Evolutionary conservation across 192 early-diverging fungal genomes (phyloP).

Genomic region (Linderina pennispora): DNA sequence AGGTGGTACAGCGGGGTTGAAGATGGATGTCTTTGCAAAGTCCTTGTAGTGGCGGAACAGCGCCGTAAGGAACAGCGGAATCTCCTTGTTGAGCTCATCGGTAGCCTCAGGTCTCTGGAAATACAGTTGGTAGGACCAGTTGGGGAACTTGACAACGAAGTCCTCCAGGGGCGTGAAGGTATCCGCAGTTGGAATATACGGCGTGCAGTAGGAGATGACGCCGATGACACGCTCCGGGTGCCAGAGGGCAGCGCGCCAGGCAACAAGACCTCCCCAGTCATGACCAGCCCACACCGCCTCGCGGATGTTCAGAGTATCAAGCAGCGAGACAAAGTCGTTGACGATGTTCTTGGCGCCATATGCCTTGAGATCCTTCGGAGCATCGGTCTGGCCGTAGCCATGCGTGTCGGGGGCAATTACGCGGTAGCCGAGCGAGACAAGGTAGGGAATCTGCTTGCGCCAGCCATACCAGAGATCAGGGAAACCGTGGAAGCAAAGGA

Average conservation of each 20-base stretch:
- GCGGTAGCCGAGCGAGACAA: slow-evolving; percentile 51
- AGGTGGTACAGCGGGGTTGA: background rate
- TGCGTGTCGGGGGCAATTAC: slow-evolving; percentile 49
- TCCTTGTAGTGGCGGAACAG: slow-evolving; percentile 19
- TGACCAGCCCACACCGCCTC: slow-evolving; percentile 57
- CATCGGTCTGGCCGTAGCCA: slow-evolving; percentile 51
- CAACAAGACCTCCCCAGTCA: slow-evolving; percentile 60
- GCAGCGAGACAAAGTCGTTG: slow-evolving; percentile 49
- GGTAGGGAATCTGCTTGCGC: slow-evolving; percentile 30
- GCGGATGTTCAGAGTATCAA: slow-evolving; percentile 50
- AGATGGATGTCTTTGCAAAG: background rate
- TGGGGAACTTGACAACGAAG: slow-evolving; percentile 45
- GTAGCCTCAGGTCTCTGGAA: slow-evolving; percentile 31
- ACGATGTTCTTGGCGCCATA: slow-evolving; percentile 50
- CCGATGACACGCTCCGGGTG: slow-evolving; percentile 56
- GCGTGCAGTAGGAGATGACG: slow-evolving; percentile 51
- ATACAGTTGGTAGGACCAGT: slow-evolving; percentile 50
- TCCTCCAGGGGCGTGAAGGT: slow-evolving; percentile 34
- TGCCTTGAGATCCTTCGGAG: slow-evolving; percentile 16
- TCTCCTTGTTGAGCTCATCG: slow-evolving; percentile 41
- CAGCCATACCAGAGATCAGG: background rate
- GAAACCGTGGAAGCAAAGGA: background rate
- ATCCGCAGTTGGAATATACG: slow-evolving; percentile 39
- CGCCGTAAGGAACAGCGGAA: slow-evolving; percentile 15
- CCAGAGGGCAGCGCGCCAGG: slow-evolving; percentile 51